Evolutionary conservation across 768 basidiomycete genomes (phyloP), one percentile per base, ranked within the genome.

Genomic region (Boletus sp.): DNA sequence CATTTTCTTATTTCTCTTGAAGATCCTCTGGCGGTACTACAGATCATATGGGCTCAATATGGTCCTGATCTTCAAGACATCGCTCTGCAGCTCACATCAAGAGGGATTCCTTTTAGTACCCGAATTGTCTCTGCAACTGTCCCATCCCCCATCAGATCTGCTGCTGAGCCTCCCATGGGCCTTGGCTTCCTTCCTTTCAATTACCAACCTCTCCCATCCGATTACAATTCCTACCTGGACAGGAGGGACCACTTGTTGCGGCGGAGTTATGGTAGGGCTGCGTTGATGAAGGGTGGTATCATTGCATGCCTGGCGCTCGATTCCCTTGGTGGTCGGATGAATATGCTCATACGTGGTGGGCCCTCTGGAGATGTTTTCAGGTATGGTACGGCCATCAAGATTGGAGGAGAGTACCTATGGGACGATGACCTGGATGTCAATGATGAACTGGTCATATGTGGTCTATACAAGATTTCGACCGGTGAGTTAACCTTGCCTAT

Each of bases 211-310:
- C 14, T 36, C 9, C 45, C 17, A 7, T 49, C 54, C 3, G n/a
- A 55, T 7, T 44, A 50, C 32, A 50, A 32, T 7, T 33, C 33
- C 5, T 55, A 55, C 32, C 41, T 58, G 5, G 29, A 42, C 20
- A 41, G 33, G 2, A 49, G 57, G 52, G 57, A 58, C 35, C 20
- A 3, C 29, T 39, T 58, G 14, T 29, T 58, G 7, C 11, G 20
- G 14, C 29, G 5, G 7, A 44, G 18, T 20, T 58, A 54, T 45
- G 47, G 30, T 4, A 54, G 52, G 29, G 57, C 47, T 15, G 29
- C 47, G 2, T 45, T 58, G 29, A 54, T 46, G 29, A 54, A 50
- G n/a, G 52, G 52, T 37, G 52, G 47, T 14, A 58, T 58, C 7
- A 32, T 54, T n/a, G 33, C 33, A n/a, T 4, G 20, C n/a, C 52